Evolutionary conservation across 495 filamentous ascomycete species (phyloP).

Genomic region (Aspergillus baeticus): DNA sequence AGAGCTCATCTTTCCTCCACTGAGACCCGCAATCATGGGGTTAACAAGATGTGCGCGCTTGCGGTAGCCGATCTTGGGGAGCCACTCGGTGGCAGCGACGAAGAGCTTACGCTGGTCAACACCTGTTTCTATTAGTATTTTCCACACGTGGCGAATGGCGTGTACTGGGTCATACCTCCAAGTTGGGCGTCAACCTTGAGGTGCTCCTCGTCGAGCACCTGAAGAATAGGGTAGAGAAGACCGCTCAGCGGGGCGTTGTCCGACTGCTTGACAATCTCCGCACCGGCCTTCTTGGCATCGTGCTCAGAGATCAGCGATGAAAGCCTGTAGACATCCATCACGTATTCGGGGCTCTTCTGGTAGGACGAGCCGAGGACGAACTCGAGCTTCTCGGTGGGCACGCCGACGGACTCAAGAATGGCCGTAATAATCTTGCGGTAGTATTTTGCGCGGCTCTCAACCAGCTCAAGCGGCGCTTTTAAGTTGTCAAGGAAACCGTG

Average conservation of each 20-base stretch:
- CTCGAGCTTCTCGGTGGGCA: slow-evolving; percentile 67
- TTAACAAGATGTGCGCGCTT: slow-evolving; percentile 87
- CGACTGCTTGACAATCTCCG: slow-evolving; percentile 91
- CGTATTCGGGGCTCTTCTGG: slow-evolving; percentile 52
- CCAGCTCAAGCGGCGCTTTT: slow-evolving; percentile 68
- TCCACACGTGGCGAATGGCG: not conserved
- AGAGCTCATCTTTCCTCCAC: slow-evolving; percentile 78
- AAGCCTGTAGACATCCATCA: slow-evolving; percentile 42
- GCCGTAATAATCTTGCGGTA: slow-evolving; percentile 66
- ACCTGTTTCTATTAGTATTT: not conserved
- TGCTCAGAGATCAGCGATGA: slow-evolving; percentile 33
- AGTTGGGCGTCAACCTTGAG: slow-evolving; percentile 81
- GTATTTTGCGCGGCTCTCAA: slow-evolving; percentile 72
- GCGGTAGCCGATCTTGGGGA: slow-evolving; percentile 44
- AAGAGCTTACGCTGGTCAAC: slow-evolving; percentile 89
- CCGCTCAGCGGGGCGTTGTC: slow-evolving; percentile 72
- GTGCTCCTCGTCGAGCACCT: slow-evolving; percentile 89
- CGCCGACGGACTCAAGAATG: slow-evolving; percentile 67
- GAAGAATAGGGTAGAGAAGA: slow-evolving; percentile 75
- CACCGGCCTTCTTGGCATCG: slow-evolving; percentile 82
- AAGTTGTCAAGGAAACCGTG: slow-evolving; percentile 51
- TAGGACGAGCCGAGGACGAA: slow-evolving; percentile 86
- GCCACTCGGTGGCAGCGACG: slow-evolving; percentile 62
- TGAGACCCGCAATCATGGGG: slow-evolving; percentile 83
- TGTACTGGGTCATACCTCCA: slow-evolving; percentile 41